phyloP scores from a whole-genome alignment of 2,329 filamentous ascomycete species.

The Sporothrix mexicana region DNA sequence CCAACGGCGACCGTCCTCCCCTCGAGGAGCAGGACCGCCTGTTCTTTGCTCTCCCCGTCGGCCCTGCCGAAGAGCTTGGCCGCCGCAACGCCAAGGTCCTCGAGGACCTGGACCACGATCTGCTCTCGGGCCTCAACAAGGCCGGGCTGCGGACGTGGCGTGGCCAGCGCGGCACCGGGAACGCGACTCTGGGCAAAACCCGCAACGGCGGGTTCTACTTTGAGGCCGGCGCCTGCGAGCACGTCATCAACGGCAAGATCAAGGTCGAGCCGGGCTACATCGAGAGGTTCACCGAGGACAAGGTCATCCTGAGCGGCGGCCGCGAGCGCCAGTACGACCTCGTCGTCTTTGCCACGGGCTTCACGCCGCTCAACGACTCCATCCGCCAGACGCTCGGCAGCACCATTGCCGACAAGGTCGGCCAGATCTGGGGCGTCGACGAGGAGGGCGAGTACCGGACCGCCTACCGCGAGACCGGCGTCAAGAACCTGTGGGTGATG shows the following conservation, averaged over 20 bases:
- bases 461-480: conserved; percentile 45
- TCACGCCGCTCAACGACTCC: conserved; percentile 60
- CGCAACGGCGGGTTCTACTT: conserved; percentile 35
- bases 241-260: conserved; percentile 33
- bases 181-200: conserved; percentile 28
- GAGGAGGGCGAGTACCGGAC: conserved; percentile 53
- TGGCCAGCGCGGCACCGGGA: conserved; percentile 32
- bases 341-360: conserved; percentile 57
- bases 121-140: conserved; percentile 24
- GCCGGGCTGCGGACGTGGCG: conserved; percentile 31
- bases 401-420: conserved; percentile 53
- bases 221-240: conserved; percentile 33
- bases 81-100: conserved; percentile 30
- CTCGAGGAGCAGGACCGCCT: conserved; percentile 28
- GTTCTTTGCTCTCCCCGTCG: conserved; percentile 26
- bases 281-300: conserved; percentile 43
- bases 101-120: conserved; percentile 26
- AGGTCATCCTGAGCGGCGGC: conserved; percentile 44
- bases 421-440: conserved; percentile 56
- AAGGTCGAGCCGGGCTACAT: conserved; percentile 38
- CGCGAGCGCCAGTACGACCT: conserved; percentile 45
- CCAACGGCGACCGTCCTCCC: conserved; percentile 19
- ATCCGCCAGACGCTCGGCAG: conserved; percentile 57
- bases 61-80: conserved; percentile 30
- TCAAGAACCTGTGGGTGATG: conserved; percentile 48